These are phyloP conservation scores for Cercospora nicotianae DNA, from an alignment of 2,329 filamentous ascomycete species.

Conservation along the genomic window DNA sequence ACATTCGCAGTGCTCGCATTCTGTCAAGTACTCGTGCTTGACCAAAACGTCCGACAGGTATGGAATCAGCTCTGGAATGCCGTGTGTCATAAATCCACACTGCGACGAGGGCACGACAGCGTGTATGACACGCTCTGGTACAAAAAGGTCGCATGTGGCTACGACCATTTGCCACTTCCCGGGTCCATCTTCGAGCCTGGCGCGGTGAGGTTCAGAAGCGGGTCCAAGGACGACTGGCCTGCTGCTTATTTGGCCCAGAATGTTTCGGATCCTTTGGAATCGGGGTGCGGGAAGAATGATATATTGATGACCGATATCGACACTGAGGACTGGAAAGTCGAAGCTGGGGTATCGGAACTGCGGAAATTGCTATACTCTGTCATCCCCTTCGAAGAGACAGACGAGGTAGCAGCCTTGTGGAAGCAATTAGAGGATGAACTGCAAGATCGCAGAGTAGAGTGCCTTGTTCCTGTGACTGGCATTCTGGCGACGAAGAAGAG, in stretches of 20 bases:
- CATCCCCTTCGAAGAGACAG: neutral
- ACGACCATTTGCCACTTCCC: neutral
- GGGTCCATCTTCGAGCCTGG: conserved; percentile 2
- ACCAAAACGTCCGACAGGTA: neutral
- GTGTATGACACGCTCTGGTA: neutral
- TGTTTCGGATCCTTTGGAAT: neutral
- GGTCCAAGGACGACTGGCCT: neutral
- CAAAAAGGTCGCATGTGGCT: neutral
- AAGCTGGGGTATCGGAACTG: neutral
- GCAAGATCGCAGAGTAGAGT: neutral
- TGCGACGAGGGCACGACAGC: neutral
- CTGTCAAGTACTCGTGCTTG: neutral
- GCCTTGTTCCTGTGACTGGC: neutral
- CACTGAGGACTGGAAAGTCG: neutral
- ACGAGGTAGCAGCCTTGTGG: neutral
- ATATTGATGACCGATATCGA: neutral
- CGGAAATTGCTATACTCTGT: neutral
- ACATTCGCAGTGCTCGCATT: conserved; percentile 4
- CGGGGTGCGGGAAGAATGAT: neutral
- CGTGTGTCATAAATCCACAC: neutral
- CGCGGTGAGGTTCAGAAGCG: neutral
- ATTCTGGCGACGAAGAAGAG: conserved; percentile 1
- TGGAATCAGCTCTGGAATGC: neutral
- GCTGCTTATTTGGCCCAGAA: neutral
- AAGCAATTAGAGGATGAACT: neutral